phyloP scores from a whole-genome alignment of 2,329 filamentous ascomycete genomes.

The Exserohilum rostratum region DNA sequence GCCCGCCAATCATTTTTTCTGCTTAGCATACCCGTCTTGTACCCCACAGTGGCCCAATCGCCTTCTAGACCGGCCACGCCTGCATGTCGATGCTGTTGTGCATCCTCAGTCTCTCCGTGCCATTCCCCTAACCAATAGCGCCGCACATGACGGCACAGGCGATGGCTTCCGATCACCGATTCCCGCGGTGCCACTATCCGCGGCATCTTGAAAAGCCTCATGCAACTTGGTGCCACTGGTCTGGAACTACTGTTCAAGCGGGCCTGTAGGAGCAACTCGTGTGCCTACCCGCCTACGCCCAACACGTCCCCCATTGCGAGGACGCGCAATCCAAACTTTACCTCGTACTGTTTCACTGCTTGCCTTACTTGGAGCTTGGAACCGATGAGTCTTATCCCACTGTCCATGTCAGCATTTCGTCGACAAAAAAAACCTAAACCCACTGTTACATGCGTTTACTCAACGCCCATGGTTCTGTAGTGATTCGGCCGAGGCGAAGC shows the following conservation, averaged over 20 bases:
- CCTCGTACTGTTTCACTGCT: not conserved
- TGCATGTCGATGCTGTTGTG: conserved; percentile 11
- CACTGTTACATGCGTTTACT: no score
- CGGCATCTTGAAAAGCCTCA: conserved; percentile 14
- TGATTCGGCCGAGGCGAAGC: not conserved
- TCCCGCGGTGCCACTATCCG: conserved; percentile 17
- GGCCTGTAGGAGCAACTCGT: not conserved
- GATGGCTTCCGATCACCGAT: conserved; percentile 12
- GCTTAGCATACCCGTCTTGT: conserved; percentile 3
- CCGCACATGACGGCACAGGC: not conserved
- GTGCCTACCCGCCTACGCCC: not conserved
- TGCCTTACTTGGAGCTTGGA: not conserved
- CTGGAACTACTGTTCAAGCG: conserved; percentile 9
- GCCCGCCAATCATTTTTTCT: conserved; percentile 14
- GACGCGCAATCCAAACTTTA: not conserved
- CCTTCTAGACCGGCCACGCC: conserved; percentile 13
- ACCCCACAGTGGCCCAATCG: conserved; percentile 14
- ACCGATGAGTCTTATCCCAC: not conserved
- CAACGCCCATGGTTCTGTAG: not conserved
- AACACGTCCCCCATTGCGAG: not conserved
- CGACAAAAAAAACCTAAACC: not conserved
- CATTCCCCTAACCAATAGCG: conserved; percentile 10
- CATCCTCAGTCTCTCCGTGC: not conserved
- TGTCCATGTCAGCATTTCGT: not conserved
- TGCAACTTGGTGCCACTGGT: conserved; percentile 7